Evolutionary conservation across 176 grass and related monocot genomes (phyloP).

Genomic region (Miscanthus lutarioriparius): DNA sequence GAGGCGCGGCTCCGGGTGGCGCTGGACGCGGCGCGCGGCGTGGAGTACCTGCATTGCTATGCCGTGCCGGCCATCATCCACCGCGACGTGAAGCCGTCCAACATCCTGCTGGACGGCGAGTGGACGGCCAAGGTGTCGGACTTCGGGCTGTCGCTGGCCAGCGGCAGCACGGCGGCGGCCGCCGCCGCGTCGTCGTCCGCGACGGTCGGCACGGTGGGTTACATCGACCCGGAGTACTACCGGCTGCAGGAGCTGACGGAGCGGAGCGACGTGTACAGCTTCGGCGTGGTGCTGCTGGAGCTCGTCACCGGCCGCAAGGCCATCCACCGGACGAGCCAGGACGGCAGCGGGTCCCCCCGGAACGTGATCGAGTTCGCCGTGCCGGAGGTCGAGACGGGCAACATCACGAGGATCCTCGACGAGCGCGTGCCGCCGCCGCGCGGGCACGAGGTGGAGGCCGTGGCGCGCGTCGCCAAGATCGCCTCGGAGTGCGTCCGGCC

Average conservation of each 20-base stretch:
- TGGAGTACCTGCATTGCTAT: conserved; percentile 96
- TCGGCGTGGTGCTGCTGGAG: conserved; percentile 88
- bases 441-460: conserved; percentile 55
- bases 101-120: conserved; percentile 80
- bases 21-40: conserved; percentile 82
- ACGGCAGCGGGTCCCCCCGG: conserved; percentile 59
- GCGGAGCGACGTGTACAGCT: conserved; percentile 96
- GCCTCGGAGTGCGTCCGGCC: conserved; percentile 66
- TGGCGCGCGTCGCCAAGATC: conserved; percentile 55
- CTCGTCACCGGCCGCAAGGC: conserved; percentile 83
- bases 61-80: conserved; percentile 93
- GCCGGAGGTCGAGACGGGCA: conserved; percentile 45
- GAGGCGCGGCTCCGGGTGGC: conserved; percentile 63
- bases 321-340: conserved; percentile 53
- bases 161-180: neutral
- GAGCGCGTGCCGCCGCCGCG: conserved; percentile 42
- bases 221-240: conserved; percentile 99
- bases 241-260: conserved; percentile 72
- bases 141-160: conserved; percentile 79
- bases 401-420: conserved; percentile 49
- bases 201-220: conserved; percentile 79
- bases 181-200: conserved; percentile 1
- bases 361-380: conserved; percentile 81
- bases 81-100: conserved; percentile 93
- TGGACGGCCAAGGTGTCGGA: conserved; percentile 97